phyloP scores from a whole-genome alignment of 306 rosid genomes.

The Senna siamea region DNA sequence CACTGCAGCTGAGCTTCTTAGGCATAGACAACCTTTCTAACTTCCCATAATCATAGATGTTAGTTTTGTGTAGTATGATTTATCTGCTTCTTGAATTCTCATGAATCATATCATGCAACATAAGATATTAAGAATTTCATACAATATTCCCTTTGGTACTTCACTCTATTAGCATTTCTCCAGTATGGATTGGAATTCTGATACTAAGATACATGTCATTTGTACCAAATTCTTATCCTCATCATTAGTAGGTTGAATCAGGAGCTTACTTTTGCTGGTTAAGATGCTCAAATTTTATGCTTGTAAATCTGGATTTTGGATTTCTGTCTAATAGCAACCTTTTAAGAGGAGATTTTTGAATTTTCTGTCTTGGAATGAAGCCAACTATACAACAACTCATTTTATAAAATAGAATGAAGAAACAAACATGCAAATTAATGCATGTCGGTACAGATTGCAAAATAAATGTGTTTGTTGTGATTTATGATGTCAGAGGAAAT shows the following conservation, averaged over 20 bases:
- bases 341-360: not conserved
- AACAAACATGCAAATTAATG: not conserved
- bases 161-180: not conserved
- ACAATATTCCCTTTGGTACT: not conserved
- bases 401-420: conserved; percentile 4
- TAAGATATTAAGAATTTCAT: no score
- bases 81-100: not conserved
- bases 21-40: conserved; percentile 13
- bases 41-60: not conserved
- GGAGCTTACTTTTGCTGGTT: conserved; percentile 11
- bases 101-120: no score
- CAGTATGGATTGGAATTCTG: not conserved
- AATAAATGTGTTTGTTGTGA: not conserved
- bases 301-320: conserved; percentile 4
- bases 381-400: not conserved
- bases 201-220: not conserved
- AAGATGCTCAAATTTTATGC: not conserved
- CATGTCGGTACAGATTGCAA: conserved; percentile 6
- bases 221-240: not conserved
- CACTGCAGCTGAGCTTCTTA: not conserved
- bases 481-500: not conserved
- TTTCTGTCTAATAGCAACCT: not conserved
- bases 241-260: not conserved
- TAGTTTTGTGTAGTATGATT: not conserved
- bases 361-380: not conserved